Evolutionary conservation across 2,329 filamentous ascomycete genomes (phyloP), one percentile per base, ranked within the genome.

Genomic region (Cladophialophora exuberans): DNA sequence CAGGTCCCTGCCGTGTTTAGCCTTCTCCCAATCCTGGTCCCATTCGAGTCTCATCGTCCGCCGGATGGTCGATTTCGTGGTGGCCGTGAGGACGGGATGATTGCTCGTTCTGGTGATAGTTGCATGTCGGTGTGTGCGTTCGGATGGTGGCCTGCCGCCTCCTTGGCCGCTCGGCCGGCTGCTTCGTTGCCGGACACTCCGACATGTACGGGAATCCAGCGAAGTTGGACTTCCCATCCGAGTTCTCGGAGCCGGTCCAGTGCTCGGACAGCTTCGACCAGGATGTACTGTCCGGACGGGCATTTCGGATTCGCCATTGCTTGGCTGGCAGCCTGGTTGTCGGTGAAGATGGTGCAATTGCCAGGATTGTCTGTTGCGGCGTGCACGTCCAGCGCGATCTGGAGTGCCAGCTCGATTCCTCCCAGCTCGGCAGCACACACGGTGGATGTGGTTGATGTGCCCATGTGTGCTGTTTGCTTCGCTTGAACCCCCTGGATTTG

Each of bases 281-380:
- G 57, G 53, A 66, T 66, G 43, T 70, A 70, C 52, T 68, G 58
- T 35, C 67, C 62, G 0, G 65, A 70, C 25, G 63, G 63, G 41
- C 52, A 42, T 33, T 65, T 64, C 6, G 64, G 67, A 41, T 66
- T 64, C 26, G 15, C 39, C 11, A 67, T 61, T n/a, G 65, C 67
- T 53, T 64, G 57, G 22, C 70, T 68, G 23, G 66, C 65, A 6
- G 66, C 67, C 39, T 70, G 61, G 52, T 69, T 72, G 47, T 69
- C 62, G 15, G 66, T 69, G 48, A 69, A 70, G 53, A 68, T 64
- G 51, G 54, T 56, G 54, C 55, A 65, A 43, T 55, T 62, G 43
- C 62, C 59, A 36, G 60, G 49, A 4, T 36, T 50, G 33, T 44
- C 42, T 23, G 36, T 57, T 26, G 30, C 44, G 35, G 47, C 28